Evolutionary conservation across 2,329 filamentous ascomycete species (phyloP).

Genomic region (Cladosporium colombiae): DNA sequence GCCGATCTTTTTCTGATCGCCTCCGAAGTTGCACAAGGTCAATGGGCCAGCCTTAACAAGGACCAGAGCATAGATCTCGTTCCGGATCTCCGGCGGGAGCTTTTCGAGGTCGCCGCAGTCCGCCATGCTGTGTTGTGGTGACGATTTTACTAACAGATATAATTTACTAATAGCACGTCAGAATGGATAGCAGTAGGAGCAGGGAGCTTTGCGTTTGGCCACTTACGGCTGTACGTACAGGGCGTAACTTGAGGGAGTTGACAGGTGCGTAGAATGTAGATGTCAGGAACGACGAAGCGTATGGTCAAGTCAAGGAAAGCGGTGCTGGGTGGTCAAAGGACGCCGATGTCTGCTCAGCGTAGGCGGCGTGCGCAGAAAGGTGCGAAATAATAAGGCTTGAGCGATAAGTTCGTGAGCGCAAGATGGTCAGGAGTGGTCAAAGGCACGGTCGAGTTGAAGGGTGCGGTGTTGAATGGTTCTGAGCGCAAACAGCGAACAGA

Average conservation of each 20-base stretch:
- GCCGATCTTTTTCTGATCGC: background rate
- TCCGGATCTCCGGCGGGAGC: slow-evolving; percentile 5
- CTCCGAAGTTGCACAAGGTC: background rate
- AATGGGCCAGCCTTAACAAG: background rate
- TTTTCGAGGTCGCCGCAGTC: background rate
- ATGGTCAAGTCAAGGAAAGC: no score
- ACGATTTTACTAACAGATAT: no score
- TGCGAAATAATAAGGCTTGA: no score
- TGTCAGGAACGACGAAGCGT: no score
- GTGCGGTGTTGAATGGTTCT: background rate
- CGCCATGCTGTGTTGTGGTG: background rate
- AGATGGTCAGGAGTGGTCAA: background rate
- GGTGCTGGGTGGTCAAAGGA: no score
- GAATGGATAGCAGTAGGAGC: background rate
- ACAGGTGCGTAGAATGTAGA: no score
- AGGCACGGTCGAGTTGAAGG: background rate
- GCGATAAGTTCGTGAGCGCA: no score
- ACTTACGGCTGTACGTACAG: no score
- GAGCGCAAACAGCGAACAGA: background rate
- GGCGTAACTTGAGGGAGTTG: no score
- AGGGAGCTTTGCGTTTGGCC: background rate
- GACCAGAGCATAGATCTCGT: background rate
- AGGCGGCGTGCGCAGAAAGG: no score
- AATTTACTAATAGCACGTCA: background rate
- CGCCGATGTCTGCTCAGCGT: no score